Percentiles rank a stretch among this genome's conserved stretches.
These are phyloP conservation scores for Persicaria tinctoria DNA, from an alignment of 148 eudicot species.

Conservation along the genomic window DNA sequence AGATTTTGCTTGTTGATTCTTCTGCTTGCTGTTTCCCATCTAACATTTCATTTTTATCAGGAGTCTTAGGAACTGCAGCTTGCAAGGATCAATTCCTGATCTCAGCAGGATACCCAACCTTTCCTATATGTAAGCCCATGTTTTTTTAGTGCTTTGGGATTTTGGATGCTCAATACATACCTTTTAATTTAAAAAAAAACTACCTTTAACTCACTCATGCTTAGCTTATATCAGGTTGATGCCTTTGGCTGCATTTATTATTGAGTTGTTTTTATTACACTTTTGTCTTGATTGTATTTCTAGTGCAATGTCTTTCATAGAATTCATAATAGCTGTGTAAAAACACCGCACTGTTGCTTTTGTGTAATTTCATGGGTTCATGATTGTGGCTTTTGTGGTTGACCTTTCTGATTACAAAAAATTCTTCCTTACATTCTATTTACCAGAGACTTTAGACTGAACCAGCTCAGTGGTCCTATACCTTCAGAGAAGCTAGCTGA, in stretches of 20 bases:
- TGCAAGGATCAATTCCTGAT: slow-evolving; percentile 73
- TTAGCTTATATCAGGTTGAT: slow-evolving; percentile 7
- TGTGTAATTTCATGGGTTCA: neutral
- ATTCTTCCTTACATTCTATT: neutral
- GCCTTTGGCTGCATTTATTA: neutral
- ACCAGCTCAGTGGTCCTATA: slow-evolving; percentile 63
- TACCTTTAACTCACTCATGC: neutral
- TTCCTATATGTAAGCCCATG: slow-evolving; percentile 57
- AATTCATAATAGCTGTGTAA: slow-evolving; percentile 25
- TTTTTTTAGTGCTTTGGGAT: neutral
- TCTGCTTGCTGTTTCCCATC: neutral
- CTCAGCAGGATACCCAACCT: slow-evolving; percentile 54
- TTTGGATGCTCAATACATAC: neutral
- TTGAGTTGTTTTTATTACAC: neutral
- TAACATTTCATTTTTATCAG: slow-evolving; percentile 32
- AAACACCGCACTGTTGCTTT: neutral
- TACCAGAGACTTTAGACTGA: slow-evolving; percentile 70
- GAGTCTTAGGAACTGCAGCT: slow-evolving; percentile 81
- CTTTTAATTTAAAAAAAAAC: neutral
- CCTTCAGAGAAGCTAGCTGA: slow-evolving; percentile 51
- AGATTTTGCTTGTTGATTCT: neutral
- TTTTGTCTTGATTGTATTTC: neutral
- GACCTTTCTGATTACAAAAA: neutral
- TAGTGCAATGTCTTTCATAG: slow-evolving; percentile 24
- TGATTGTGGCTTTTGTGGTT: neutral